Conservation (phyloP, 2,329 filamentous ascomycete genomes). For the Dryadomyces quercivorus region DNA sequence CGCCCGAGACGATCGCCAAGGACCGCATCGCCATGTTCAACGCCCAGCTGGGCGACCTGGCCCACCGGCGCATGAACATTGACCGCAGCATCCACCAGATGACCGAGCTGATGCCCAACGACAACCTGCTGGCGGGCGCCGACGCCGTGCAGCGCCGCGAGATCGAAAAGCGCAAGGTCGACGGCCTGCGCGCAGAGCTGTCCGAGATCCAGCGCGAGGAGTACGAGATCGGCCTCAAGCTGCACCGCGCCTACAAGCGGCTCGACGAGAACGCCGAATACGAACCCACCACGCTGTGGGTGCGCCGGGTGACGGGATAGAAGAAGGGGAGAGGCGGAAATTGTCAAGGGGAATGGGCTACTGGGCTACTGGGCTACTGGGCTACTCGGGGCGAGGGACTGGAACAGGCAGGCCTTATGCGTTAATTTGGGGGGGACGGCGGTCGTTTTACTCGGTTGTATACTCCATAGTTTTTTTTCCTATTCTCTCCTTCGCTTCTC, state of each 20-base stretch:
- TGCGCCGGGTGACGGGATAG: conserved; percentile 56
- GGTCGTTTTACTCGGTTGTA: neutral
- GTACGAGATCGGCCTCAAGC: conserved; percentile 64
- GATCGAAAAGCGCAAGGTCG: conserved; percentile 51
- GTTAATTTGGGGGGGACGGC: no score
- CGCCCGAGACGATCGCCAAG: conserved; percentile 43
- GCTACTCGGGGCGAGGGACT: no score
- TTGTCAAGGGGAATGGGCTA: neutral
- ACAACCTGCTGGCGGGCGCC: conserved; percentile 54
- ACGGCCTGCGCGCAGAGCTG: conserved; percentile 52
- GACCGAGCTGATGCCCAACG: conserved; percentile 63
- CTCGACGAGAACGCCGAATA: conserved; percentile 53
- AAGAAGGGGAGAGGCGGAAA: neutral
- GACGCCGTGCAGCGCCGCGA: conserved; percentile 47
- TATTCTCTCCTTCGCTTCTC: conserved; percentile 15
- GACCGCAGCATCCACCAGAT: conserved; percentile 62
- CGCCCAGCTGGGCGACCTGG: conserved; percentile 51
- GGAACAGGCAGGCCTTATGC: no score
- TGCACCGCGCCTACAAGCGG: conserved; percentile 64
- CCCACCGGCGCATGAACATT: conserved; percentile 58
- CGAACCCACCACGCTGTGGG: conserved; percentile 63
- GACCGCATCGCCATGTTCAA: conserved; percentile 57
- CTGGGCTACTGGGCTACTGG: no score
- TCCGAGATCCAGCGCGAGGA: conserved; percentile 64
- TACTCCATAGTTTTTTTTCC: neutral